Evolutionary conservation across 2,329 filamentous ascomycete species (phyloP), one percentile per base, ranked within the genome.

Genomic region (Claviceps pazoutovae): DNA sequence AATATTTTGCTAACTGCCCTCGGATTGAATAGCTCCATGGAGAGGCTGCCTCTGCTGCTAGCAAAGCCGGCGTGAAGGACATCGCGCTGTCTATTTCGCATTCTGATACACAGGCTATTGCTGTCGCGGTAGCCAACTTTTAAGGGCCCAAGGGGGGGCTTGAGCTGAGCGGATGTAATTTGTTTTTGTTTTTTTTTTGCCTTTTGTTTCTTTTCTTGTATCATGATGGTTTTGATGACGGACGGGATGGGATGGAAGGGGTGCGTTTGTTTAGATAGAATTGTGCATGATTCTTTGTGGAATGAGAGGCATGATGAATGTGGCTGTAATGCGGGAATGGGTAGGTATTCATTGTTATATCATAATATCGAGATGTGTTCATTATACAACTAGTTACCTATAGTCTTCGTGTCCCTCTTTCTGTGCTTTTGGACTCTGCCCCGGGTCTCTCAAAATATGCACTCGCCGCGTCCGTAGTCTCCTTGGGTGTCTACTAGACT

Each of bases 41-140:
- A 59, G 81, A 86, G 55, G 93, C 93, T 50, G 82, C 88, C 56
- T 71, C 79, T 50, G 88, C 88, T 51, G 93, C 93, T n/a, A 82
- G 85, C 66, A 78, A 87, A 67, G 88, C 85, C 26, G 88, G 90
- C 55, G 82, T 97, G 44, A 95, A 91, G 75, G 82, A 83, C 51
- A 84, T 97, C 57, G 91, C 78, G 58, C 86, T 98, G 59, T 95
- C 89, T 64, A 96, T 98, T 64, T 96, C 91, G 61, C 94, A 98
- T 71, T 93, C 86, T 41, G 91, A 97, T 60, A 83, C 78, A 54
- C 93, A 98, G 71, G 90, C 93, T 55, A 90, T 97, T 62, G 91
- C 93, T 46, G 87, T 98, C 62, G 93, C 94, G 2, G 85, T 95
- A 55, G 84, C 89, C 51, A 84, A 81, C 52, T 86, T 93, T 63